Conservation (phyloP, 768 basidiomycete species). For the Xerocomus potaroensis region DNA sequence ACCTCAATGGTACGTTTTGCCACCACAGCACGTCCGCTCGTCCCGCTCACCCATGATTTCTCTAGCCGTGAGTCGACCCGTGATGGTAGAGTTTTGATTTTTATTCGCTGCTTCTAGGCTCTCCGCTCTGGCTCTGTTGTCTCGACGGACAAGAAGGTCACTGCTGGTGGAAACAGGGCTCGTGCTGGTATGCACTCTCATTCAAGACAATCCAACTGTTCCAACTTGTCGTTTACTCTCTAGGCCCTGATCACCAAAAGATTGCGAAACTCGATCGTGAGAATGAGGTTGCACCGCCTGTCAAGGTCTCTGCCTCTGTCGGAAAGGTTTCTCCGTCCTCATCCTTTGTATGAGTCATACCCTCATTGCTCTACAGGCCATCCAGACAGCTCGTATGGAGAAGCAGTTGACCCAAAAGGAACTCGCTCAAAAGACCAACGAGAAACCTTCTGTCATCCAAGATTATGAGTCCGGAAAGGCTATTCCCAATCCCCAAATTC, state of each 20-base stretch:
- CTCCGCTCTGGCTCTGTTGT: constrained; percentile 73
- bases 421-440: constrained; percentile 88
- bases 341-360: not conserved
- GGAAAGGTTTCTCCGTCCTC: constrained; percentile 52
- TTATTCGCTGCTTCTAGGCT: constrained; percentile 44
- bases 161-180: constrained; percentile 69
- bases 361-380: constrained; percentile 50
- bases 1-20: constrained; percentile 43
- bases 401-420: constrained; percentile 87
- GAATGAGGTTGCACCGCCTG: constrained; percentile 91
- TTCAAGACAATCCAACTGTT: not conserved
- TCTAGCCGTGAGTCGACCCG: constrained; percentile 48
- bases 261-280: constrained; percentile 94
- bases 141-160: constrained; percentile 76
- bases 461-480: constrained; percentile 90
- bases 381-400: constrained; percentile 75
- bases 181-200: constrained; percentile 50
- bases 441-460: constrained; percentile 83
- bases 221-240: not conserved
- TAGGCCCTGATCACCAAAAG: constrained; percentile 89
- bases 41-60: constrained; percentile 13
- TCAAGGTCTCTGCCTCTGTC: constrained; percentile 69
- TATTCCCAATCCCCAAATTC: constrained; percentile 80
- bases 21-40: not conserved
- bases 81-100: not conserved